A percentile compares a stretch with the other conserved stretches of the same genome.
Conservation (phyloP, 2,329 filamentous ascomycete species). For the Penicillium sclerotigenum region DNA sequence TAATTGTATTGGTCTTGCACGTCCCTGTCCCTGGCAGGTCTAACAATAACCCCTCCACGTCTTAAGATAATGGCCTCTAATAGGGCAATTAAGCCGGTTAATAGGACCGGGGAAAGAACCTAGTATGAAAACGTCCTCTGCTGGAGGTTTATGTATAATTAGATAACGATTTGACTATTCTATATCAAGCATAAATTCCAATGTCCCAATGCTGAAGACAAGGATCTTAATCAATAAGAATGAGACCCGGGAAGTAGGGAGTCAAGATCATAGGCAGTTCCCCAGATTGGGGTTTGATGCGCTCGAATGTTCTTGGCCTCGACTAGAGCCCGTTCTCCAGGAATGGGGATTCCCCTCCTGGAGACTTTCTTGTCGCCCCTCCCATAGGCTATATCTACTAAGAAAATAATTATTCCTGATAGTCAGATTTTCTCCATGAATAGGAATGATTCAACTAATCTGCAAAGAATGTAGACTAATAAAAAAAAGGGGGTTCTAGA, state of each 20-base stretch:
- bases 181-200: background rate
- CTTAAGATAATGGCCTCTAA: background rate
- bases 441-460: slow-evolving; percentile 12
- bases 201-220: background rate
- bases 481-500: slow-evolving; percentile 23
- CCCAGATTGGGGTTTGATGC: slow-evolving; percentile 3
- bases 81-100: slow-evolving; percentile 5
- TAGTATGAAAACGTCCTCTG: slow-evolving; percentile 17
- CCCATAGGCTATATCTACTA: background rate
- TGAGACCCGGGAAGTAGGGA: slow-evolving; percentile 3
- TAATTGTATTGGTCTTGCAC: slow-evolving; percentile 12
- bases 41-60: background rate
- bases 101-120: slow-evolving; percentile 2
- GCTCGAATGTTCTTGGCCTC: slow-evolving; percentile 23
- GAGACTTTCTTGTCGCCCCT: too few species aligned
- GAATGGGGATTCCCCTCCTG: slow-evolving; percentile 1
- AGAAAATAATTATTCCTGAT: slow-evolving; percentile 15
- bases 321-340: slow-evolving; percentile 17
- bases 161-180: background rate
- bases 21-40: slow-evolving; percentile 22
- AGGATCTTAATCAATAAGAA: slow-evolving; percentile 6
- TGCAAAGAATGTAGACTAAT: slow-evolving; percentile 11
- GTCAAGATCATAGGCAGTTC: slow-evolving; percentile 1
- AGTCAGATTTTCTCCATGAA: slow-evolving; percentile 22
- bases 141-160: background rate